Evolutionary conservation across 768 basidiomycete species (phyloP), one percentile per base, ranked within the genome.

Genomic region (Gyrodon lividus): DNA sequence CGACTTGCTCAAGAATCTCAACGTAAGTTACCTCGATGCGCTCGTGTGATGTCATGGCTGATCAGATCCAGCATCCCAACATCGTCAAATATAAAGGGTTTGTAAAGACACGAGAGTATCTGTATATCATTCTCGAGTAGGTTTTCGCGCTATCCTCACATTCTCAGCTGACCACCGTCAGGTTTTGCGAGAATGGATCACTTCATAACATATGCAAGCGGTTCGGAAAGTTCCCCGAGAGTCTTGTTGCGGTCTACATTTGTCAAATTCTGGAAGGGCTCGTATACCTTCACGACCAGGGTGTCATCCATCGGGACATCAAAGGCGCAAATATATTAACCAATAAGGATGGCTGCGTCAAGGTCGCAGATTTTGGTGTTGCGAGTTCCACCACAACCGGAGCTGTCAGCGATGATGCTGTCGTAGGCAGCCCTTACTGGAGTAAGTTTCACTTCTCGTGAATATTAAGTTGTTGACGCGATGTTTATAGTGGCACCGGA

Each of bases 51-150:
- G 33, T 40, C 46, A 50, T 42, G 43, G 34, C 54, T 57, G 31
- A 70, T 54, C 42, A 33, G 48, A 20, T 51, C 35, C 69, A 96
- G 94, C 93, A 98, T 67, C 77, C 86, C 37, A 98, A 98, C 68
- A 98, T 99, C 66, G 97, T 98, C 66, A 96, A 99, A 72, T 99
- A 99, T 75, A 95, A 96, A 64, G 97, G 97, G 12, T 98, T 96
- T 62, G 92, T 93, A 66, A 93, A 94, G 73, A 95, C 93, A 46
- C 83, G 86, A 49, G 92, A 97, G 62, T 93, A 86, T 68, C 77
- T 99, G 53, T 96, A 96, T 70, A 99, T 99, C 70, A 92, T 99
- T 60, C 80, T 99, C 42, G 97, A 98, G 87, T 93, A 64, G 46
- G 86, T 73, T 22, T 43, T 26, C 10, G 2, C 22, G 4, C 9